These are phyloP conservation scores for Diutina scorzettiae DNA, from an alignment of 1,139 yeast genomes.

Conservation along the genomic window DNA sequence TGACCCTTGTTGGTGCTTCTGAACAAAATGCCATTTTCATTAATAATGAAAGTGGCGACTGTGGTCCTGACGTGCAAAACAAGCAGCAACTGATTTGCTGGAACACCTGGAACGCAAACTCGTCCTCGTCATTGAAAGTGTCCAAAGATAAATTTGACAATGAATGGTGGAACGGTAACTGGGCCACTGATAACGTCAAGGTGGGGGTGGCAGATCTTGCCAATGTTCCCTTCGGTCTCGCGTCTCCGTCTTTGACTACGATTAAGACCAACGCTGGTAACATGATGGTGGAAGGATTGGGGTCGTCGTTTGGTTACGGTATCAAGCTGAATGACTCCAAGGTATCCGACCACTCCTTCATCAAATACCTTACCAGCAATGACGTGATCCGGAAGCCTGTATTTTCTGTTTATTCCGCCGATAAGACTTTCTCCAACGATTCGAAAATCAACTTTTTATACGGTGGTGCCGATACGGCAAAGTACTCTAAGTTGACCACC, in stretches of 20 bases:
- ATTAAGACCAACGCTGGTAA: background rate
- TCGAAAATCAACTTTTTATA: background rate
- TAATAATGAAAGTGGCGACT: background rate
- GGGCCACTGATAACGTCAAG: constrained; percentile 1
- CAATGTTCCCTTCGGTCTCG: background rate
- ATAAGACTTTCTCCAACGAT: background rate
- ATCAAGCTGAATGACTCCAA: background rate
- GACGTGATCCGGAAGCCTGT: background rate
- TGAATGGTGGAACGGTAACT: constrained; percentile 1
- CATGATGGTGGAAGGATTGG: background rate
- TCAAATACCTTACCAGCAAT: background rate
- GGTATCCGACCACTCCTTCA: constrained; percentile 1
- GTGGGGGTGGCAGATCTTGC: background rate
- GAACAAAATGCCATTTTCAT: constrained; percentile 3
- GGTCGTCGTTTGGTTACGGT: constrained; percentile 5
- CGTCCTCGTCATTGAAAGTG: background rate
- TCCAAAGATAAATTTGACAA: background rate
- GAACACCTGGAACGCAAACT: background rate
- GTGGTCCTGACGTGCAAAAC: background rate
- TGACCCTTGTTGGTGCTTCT: background rate
- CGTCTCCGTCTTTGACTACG: background rate
- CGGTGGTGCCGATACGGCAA: constrained; percentile 1
- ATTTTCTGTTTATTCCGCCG: background rate
- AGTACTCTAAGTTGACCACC: background rate
- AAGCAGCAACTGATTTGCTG: background rate